Conservation (phyloP, 2,329 filamentous ascomycete genomes). For the Phoma sp. region DNA sequence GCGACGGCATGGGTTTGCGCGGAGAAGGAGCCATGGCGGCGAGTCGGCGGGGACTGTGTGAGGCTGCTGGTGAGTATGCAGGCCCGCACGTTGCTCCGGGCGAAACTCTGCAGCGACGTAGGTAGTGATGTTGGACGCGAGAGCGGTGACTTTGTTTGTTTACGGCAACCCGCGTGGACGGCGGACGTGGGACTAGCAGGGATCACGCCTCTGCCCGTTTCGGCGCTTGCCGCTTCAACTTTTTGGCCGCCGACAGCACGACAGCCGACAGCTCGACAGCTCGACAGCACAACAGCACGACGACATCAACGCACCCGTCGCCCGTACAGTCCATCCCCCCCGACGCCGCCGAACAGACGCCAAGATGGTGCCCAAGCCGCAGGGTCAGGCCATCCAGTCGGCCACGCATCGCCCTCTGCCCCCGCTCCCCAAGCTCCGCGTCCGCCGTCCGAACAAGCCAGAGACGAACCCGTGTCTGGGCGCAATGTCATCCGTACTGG, state of each 20-base stretch:
- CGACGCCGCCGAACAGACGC: constrained; percentile 3
- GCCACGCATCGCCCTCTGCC: constrained; percentile 59
- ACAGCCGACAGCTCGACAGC: background rate
- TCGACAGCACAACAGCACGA: background rate
- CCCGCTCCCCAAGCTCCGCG: constrained; percentile 67
- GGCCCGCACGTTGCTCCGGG: background rate
- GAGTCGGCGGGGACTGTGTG: constrained; percentile 13
- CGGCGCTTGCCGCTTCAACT: constrained; percentile 17
- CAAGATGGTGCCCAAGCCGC: constrained; percentile 48
- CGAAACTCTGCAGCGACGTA: background rate
- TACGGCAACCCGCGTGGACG: background rate
- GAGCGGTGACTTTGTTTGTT: constrained; percentile 11
- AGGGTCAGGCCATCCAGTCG: constrained; percentile 41
- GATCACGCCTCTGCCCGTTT: constrained; percentile 10
- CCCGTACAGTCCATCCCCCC: background rate
- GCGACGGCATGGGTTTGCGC: constrained; percentile 36
- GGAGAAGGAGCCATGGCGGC: constrained; percentile 40
- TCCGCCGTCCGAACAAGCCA: constrained; percentile 68
- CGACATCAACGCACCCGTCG: constrained; percentile 1
- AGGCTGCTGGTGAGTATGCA: constrained; percentile 17
- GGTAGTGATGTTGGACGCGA: constrained; percentile 12
- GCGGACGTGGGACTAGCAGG: constrained; percentile 4
- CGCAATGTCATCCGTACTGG: constrained; percentile 70
- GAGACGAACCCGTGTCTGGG: constrained; percentile 69
- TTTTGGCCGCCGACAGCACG: constrained; percentile 9